Evolutionary conservation across 139 green algal species (phyloP).

Genomic region (Pleodorina starrii): DNA sequence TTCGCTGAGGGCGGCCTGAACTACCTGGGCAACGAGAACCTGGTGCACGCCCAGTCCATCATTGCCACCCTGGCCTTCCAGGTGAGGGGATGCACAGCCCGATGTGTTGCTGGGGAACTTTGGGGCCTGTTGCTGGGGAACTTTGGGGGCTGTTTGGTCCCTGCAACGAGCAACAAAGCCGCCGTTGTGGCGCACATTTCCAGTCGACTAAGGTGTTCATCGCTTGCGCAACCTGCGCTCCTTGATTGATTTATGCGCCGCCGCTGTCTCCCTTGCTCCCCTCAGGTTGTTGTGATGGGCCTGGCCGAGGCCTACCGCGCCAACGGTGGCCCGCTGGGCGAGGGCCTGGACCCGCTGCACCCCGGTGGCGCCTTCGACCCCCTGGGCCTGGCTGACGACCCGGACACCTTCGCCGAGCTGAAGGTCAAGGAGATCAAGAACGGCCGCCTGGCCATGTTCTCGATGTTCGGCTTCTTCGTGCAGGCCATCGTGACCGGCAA

Average conservation of each 20-base stretch:
- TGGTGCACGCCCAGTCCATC: slow-evolving; percentile 94
- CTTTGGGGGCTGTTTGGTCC: too few relatives aligned
- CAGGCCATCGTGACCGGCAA: slow-evolving; percentile 86
- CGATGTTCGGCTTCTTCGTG: slow-evolving; percentile 88
- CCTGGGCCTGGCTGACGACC: slow-evolving; percentile 93
- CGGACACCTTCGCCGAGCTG: slow-evolving; percentile 83
- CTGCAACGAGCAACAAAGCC: too few relatives aligned
- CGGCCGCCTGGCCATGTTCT: slow-evolving; percentile 93
- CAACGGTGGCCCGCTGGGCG: slow-evolving; percentile 88
- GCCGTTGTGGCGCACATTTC: too few relatives aligned
- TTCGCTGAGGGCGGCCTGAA: slow-evolving; percentile 81
- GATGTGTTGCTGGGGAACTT: too few relatives aligned
- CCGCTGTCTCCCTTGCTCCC: not conserved
- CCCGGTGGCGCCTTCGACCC: slow-evolving; percentile 89
- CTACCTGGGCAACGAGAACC: slow-evolving; percentile 83
- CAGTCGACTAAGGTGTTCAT: too few relatives aligned
- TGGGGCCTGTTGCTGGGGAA: too few relatives aligned
- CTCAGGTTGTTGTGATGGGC: slow-evolving; percentile 89
- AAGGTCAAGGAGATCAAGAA: slow-evolving; percentile 91
- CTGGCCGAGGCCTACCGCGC: slow-evolving; percentile 94
- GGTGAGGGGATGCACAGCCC: too few relatives aligned
- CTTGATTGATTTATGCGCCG: too few relatives aligned
- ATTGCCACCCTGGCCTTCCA: slow-evolving; percentile 89
- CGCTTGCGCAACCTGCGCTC: too few relatives aligned
- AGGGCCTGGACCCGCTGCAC: slow-evolving; percentile 71